Evolutionary conservation across 257 asterid species (phyloP), one percentile per base, ranked within the genome.

Genomic region (Oldenlandia corymbosa): DNA sequence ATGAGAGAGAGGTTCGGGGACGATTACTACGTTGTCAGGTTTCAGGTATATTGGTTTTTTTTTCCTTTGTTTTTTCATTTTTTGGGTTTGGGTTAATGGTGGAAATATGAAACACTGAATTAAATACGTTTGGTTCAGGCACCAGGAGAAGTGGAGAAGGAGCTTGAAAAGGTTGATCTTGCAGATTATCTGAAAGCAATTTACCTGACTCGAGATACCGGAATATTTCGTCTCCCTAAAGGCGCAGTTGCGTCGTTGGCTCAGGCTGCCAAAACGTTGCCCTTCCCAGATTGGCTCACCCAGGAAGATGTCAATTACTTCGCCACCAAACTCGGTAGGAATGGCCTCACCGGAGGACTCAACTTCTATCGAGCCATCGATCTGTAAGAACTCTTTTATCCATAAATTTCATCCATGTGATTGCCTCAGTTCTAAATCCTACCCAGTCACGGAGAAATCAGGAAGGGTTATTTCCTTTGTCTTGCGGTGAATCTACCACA

Each of bases 1-100:
- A 59, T 89, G 89, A 80, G 96, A 34, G 78, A 77, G 27, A 21
- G 60, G 20, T 73, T 89, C 10, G 97, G 99, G 1, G 90, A 89
- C n/a, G 97, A 89, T 80, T 89, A 79, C 61, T 92, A 92, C 66
- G 79, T 89, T 14, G 89, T 95, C 85, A 82, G 93, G 80, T 87
- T 92, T 76, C 99, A 92, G 97, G 99, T 83, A 64, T n/a, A n/a
- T n/a, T n/a, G n/a, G n/a, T n/a, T n/a, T n/a, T n/a, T n/a, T n/a
- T n/a, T n/a, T n/a, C n/a, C n/a, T n/a, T n/a, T n/a, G n/a, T n/a
- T n/a, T n/a, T n/a, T n/a, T n/a, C n/a, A n/a, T n/a, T n/a, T n/a
- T n/a, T n/a, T n/a, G n/a, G n/a, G n/a, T n/a, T n/a, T n/a, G n/a
- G n/a, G n/a, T n/a, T n/a, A n/a, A n/a, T n/a, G n/a, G n/a, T n/a